Percentiles rank a stretch among this genome's conserved stretches.
phyloP scores from a whole-genome alignment of 148 eudicot species.

The Nyssa sinensis region DNA sequence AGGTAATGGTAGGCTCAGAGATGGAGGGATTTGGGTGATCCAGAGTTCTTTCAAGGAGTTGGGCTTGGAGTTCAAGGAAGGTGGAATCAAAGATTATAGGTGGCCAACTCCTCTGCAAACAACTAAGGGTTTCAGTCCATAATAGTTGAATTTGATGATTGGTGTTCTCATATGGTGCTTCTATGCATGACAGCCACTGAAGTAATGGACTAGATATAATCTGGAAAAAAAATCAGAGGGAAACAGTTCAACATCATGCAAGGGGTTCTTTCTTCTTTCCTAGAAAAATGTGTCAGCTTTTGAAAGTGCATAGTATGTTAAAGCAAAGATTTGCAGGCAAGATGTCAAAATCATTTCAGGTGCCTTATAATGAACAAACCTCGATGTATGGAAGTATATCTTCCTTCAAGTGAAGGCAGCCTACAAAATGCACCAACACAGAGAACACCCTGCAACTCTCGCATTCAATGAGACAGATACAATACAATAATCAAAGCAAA shows the following conservation, averaged over 20 bases:
- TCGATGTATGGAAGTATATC: slow-evolving; percentile 47
- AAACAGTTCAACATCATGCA: neutral
- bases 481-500: neutral
- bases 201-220: slow-evolving; percentile 47
- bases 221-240: slow-evolving; percentile 35
- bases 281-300: too few relatives aligned
- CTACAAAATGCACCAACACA: slow-evolving; percentile 41
- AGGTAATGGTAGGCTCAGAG: slow-evolving; percentile 51
- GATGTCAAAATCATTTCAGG: too few relatives aligned
- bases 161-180: slow-evolving; percentile 18
- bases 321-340: too few relatives aligned
- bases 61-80: slow-evolving; percentile 57
- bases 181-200: slow-evolving; percentile 50
- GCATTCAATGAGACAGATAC: slow-evolving; percentile 16
- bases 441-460: slow-evolving; percentile 52
- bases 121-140: slow-evolving; percentile 60
- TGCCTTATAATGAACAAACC: too few relatives aligned
- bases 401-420: slow-evolving; percentile 51
- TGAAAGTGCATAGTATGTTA: too few relatives aligned
- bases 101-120: slow-evolving; percentile 56
- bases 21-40: slow-evolving; percentile 66
- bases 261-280: too few relatives aligned
- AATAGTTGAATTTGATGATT: slow-evolving; percentile 40
- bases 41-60: slow-evolving; percentile 57
- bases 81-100: slow-evolving; percentile 52